These are phyloP conservation scores for Spinacia oleracea DNA, from an alignment of 179 eudicot species.

Conservation along the genomic window DNA sequence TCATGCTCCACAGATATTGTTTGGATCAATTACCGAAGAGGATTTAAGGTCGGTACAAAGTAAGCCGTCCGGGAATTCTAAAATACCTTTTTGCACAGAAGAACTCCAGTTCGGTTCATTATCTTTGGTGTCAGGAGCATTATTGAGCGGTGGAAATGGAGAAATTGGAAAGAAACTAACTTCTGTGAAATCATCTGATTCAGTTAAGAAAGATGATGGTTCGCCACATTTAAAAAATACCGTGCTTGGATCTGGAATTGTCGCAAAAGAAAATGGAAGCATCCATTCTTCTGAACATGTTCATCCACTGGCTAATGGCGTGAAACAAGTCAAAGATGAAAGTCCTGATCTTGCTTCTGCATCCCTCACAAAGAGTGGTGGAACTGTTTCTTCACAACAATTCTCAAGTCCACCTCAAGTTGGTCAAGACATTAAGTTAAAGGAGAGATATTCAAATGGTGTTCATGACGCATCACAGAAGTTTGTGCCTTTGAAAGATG, in stretches of 20 bases:
- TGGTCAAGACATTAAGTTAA: constrained; percentile 26
- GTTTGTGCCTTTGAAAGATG: constrained; percentile 31
- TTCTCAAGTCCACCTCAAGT: constrained; percentile 21
- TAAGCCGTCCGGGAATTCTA: constrained; percentile 40
- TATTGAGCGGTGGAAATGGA: constrained; percentile 40
- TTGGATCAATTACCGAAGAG: constrained; percentile 95
- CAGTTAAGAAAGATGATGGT: constrained; percentile 28
- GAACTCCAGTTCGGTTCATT: constrained; percentile 48
- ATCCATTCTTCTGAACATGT: constrained; percentile 26
- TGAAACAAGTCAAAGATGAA: constrained; percentile 33
- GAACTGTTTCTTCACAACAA: constrained; percentile 26
- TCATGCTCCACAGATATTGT: constrained; percentile 53
- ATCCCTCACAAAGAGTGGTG: constrained; percentile 29
- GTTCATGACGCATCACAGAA: constrained; percentile 27
- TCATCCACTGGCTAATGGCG: constrained; percentile 36
- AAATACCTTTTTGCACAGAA: constrained; percentile 37
- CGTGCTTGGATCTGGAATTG: constrained; percentile 27
- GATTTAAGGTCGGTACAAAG: constrained; percentile 57
- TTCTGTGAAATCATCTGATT: constrained; percentile 30
- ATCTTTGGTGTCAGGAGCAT: constrained; percentile 40
- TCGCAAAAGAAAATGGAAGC: constrained; percentile 52
- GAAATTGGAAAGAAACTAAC: constrained; percentile 30
- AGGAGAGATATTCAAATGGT: constrained; percentile 36
- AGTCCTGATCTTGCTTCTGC: constrained; percentile 37
- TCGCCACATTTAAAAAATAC: constrained; percentile 14